Percentiles rank a stretch among this genome's conserved stretches.
Evolutionary conservation across 1,284 basidiomycete species (phyloP).

Genomic region (Wallemia hederae): DNA sequence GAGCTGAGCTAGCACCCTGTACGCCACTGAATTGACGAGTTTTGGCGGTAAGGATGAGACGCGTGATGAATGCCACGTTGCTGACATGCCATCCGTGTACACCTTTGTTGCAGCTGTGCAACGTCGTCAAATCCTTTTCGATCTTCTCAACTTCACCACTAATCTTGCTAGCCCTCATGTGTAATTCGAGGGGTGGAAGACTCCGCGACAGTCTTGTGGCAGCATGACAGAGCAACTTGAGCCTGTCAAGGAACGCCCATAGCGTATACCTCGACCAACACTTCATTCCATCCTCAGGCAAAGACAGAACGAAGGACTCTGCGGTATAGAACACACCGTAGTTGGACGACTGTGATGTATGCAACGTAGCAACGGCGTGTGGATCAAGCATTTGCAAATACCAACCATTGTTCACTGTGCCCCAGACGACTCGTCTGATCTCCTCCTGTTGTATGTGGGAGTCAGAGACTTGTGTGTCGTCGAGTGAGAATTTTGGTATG

Average conservation of each 20-base stretch:
- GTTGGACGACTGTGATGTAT: background rate
- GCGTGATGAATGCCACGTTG: background rate
- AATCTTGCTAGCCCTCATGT: background rate
- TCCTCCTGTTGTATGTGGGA: background rate
- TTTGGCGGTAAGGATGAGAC: background rate
- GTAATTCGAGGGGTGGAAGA: background rate
- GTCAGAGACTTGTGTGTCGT: background rate
- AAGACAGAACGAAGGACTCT: background rate
- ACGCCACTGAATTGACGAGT: background rate
- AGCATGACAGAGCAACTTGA: background rate
- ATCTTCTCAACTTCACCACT: background rate
- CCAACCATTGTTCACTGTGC: background rate
- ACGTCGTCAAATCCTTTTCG: background rate
- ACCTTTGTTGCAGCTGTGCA: background rate
- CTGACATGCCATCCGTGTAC: background rate
- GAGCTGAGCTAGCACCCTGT: background rate
- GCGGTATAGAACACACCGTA: background rate
- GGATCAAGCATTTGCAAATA: conserved; percentile 1
- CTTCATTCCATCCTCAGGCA: background rate
- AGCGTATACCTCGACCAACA: background rate
- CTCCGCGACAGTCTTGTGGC: background rate
- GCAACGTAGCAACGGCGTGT: background rate
- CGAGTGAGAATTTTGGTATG: background rate
- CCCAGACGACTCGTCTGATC: background rate
- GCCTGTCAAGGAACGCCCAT: background rate